Percentiles rank a stretch among this genome's conserved stretches.
These are phyloP conservation scores for Carex kokanica DNA, from an alignment of 176 grass and related monocot species.

Conservation along the genomic window DNA sequence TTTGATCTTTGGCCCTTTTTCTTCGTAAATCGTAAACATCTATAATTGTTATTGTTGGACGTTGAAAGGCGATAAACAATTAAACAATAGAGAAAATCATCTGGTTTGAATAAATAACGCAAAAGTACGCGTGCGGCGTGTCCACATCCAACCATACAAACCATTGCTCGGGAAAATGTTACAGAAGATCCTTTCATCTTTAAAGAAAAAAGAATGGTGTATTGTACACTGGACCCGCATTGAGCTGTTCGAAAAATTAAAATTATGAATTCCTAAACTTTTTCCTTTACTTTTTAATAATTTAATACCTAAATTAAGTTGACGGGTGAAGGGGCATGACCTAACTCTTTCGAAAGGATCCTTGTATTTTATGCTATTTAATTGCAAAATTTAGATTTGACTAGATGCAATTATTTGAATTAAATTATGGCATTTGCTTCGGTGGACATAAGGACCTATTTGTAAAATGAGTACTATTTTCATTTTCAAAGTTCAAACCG, in stretches of 20 bases:
- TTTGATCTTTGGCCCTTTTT: not conserved
- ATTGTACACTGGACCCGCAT: not conserved
- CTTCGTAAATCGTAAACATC: not conserved
- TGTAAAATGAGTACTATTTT: too few species aligned
- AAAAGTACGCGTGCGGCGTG: not conserved
- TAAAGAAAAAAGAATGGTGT: not conserved
- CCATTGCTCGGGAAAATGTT: not conserved
- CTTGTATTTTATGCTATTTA: not conserved
- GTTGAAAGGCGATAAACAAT: not conserved
- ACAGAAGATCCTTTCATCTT: not conserved
- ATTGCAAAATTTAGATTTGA: not conserved
- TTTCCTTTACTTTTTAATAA: not conserved
- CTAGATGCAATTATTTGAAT: not conserved
- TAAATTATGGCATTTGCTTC: too few species aligned
- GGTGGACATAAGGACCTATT: too few species aligned
- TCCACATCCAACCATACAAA: not conserved
- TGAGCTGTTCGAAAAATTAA: not conserved
- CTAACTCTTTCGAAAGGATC: not conserved
- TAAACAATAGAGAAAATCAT: not conserved
- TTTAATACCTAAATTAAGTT: not conserved
- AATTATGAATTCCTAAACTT: not conserved
- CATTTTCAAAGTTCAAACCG: too few species aligned
- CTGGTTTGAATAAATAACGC: not conserved
- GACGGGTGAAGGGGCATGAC: not conserved
- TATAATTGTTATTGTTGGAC: not conserved